These are phyloP conservation scores for Fomes fomentarius DNA, from an alignment of 1,284 basidiomycete species.

Conservation along the genomic window DNA sequence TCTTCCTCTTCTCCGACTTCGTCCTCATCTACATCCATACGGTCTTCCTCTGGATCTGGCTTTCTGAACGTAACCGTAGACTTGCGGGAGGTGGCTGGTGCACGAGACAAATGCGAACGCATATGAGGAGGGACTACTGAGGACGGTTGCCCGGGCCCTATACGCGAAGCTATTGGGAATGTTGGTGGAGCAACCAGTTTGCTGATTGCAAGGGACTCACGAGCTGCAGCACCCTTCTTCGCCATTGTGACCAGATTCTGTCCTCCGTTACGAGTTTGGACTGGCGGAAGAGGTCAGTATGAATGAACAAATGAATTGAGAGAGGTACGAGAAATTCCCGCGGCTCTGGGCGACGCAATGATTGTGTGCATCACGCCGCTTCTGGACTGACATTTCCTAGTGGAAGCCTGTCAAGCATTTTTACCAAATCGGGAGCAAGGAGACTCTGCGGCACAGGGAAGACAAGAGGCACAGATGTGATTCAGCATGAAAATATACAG, in stretches of 20 bases:
- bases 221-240: slow-evolving; percentile 3
- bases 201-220: not conserved
- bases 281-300: too few species aligned
- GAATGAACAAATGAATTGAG: too few species aligned
- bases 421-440: not conserved
- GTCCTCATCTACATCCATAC: slow-evolving; percentile 17
- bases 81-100: not conserved
- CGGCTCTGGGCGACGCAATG: too few species aligned
- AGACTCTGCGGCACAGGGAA: too few species aligned
- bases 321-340: too few species aligned
- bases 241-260: not conserved
- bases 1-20: slow-evolving; percentile 22
- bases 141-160: not conserved
- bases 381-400: too few species aligned
- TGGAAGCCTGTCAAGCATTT: not conserved
- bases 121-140: slow-evolving; percentile 1
- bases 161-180: too few species aligned
- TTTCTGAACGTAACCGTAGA: not conserved
- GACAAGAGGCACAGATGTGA: too few species aligned
- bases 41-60: not conserved
- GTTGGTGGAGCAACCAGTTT: too few species aligned
- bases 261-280: too few species aligned
- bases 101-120: not conserved
- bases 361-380: too few species aligned
- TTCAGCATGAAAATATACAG: too few species aligned